A percentile compares a stretch with the other conserved stretches of the same genome.
Conservation (phyloP, 192 early-diverging fungal species). For the Thamnidium elegans region DNA sequence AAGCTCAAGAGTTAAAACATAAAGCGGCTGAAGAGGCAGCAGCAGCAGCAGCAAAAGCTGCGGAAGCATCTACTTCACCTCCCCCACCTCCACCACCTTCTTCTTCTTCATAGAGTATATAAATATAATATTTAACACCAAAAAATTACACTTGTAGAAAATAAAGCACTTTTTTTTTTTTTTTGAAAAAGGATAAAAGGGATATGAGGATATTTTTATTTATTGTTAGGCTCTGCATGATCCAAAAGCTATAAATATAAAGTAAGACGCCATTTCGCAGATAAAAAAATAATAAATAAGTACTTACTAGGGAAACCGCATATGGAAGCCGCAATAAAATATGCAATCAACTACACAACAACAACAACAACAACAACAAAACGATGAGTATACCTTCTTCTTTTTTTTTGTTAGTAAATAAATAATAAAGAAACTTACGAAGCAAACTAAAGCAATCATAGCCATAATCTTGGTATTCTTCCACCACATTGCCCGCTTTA, state of each 20-base stretch:
- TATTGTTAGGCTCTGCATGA: conserved; percentile 17
- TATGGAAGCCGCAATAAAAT: conserved; percentile 65
- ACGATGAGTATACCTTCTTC: not conserved
- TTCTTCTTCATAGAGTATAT: conserved; percentile 16
- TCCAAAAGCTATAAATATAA: conserved; percentile 17
- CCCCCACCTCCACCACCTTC: conserved; percentile 24
- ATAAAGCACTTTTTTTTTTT: too few relatives aligned
- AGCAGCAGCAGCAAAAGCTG: conserved; percentile 11
- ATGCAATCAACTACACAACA: conserved; percentile 61
- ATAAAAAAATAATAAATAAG: not conserved
- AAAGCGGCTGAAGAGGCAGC: conserved; percentile 14
- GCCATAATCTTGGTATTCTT: conserved; percentile 86
- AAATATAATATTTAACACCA: not conserved
- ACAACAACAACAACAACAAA: not conserved
- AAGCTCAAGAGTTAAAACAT: conserved; percentile 54
- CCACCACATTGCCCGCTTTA: conserved; percentile 91
- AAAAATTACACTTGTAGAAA: too few relatives aligned
- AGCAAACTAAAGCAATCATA: conserved; percentile 54
- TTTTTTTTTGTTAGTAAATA: too few relatives aligned
- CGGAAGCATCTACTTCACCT: not conserved
- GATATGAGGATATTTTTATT: too few relatives aligned
- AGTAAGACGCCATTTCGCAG: not conserved
- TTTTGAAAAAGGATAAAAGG: too few relatives aligned
- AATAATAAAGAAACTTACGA: conserved; percentile 39
- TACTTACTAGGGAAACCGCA: conserved; percentile 79